Evolutionary conservation across 2,329 filamentous ascomycete species (phyloP).

Genomic region (Dendryphion nanum): DNA sequence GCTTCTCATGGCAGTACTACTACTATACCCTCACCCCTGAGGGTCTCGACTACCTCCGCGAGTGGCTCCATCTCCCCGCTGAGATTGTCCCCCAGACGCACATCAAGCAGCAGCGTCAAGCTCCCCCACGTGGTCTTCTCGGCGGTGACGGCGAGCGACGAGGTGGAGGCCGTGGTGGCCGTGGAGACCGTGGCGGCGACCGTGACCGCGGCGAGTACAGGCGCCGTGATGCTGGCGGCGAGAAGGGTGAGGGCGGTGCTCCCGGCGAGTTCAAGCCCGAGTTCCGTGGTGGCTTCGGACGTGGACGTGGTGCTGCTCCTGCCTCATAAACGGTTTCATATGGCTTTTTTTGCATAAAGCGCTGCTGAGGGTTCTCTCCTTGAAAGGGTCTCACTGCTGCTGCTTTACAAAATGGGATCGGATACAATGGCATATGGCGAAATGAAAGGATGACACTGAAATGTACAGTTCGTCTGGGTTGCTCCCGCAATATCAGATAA

Average conservation of each 20-base stretch:
- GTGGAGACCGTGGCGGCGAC: constrained; percentile 58
- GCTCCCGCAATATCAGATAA: constrained; percentile 22
- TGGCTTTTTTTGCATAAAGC: too few relatives aligned
- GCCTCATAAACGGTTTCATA: constrained; percentile 25
- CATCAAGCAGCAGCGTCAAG: constrained; percentile 99
- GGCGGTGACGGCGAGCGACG: constrained; percentile 80
- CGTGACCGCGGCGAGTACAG: constrained; percentile 74
- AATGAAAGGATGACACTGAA: constrained; percentile 40
- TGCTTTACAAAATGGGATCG: constrained; percentile 33
- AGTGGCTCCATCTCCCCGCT: constrained; percentile 99
- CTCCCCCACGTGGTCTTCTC: constrained; percentile 98
- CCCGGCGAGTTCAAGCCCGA: constrained; percentile 45
- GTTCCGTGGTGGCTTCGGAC: constrained; percentile 45
- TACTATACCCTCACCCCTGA: constrained; percentile 99
- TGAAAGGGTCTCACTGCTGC: constrained; percentile 25
- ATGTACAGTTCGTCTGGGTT: constrained; percentile 30
- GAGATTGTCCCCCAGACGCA: constrained; percentile 99
- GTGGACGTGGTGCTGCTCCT: constrained; percentile 39
- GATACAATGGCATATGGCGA: constrained; percentile 33
- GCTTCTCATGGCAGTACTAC: constrained; percentile 77
- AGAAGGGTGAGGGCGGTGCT: constrained; percentile 40
- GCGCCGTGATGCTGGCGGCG: constrained; percentile 76
- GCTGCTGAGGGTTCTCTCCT: too few relatives aligned
- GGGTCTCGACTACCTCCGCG: constrained; percentile 99
- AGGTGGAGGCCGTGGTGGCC: constrained; percentile 61